phyloP scores from a whole-genome alignment of 345 rosid species.

The Populus pruinosa region DNA sequence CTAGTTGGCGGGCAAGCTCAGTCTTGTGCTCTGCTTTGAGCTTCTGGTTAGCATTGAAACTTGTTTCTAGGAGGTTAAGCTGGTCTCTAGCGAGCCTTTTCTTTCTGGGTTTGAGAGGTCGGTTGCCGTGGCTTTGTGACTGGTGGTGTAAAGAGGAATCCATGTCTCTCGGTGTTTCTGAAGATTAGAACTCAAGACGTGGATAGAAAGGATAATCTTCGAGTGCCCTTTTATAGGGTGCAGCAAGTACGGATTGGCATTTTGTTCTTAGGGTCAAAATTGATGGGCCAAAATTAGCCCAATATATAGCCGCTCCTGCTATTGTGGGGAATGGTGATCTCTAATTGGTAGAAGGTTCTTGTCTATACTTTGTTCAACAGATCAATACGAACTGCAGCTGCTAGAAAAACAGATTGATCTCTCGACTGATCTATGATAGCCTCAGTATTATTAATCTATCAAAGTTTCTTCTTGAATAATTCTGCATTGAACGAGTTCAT shows the following conservation, averaged over 20 bases:
- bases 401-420: neutral
- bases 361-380: neutral
- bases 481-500: neutral
- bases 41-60: conserved; percentile 39
- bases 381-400: neutral
- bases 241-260: neutral
- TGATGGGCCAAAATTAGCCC: neutral
- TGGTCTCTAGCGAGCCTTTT: conserved; percentile 5
- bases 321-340: neutral
- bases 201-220: neutral
- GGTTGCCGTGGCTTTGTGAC: neutral
- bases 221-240: neutral
- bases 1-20: conserved; percentile 39
- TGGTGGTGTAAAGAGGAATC: neutral
- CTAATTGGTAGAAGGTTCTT: neutral
- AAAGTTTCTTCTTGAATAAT: neutral
- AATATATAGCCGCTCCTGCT: neutral
- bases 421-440: neutral
- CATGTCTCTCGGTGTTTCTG: neutral
- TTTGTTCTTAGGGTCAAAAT: neutral
- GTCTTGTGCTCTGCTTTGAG: conserved; percentile 36
- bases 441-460: neutral
- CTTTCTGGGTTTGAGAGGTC: conserved; percentile 3
- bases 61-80: conserved; percentile 29
- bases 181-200: neutral